phyloP scores from a whole-genome alignment of 768 basidiomycete species.

The Pleurotus tuoliensis region DNA sequence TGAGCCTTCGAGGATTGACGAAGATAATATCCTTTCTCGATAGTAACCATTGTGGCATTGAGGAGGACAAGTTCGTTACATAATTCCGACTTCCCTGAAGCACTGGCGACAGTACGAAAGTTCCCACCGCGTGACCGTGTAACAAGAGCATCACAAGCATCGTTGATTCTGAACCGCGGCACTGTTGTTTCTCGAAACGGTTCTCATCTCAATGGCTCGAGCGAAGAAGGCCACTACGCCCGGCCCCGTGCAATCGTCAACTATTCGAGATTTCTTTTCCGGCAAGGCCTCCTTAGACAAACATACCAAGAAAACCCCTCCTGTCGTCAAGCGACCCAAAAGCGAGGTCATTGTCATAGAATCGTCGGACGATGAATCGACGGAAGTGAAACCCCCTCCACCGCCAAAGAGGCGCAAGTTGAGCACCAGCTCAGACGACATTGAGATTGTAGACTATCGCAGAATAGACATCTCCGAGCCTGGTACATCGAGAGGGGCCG shows the following conservation, averaged over 20 bases:
- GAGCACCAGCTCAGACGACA: conserved; percentile 24
- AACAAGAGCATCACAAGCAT: no score
- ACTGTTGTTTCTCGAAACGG: no score
- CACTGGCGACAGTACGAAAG: no score
- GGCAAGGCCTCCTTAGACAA: conserved; percentile 4
- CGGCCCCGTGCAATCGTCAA: conserved; percentile 26
- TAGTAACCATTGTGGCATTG: not conserved
- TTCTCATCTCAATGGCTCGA: not conserved
- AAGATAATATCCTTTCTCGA: not conserved
- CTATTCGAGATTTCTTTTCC: conserved; percentile 45
- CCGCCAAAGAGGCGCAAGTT: conserved; percentile 15
- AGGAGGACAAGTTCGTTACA: no score
- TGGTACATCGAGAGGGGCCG: not conserved
- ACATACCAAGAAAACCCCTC: not conserved
- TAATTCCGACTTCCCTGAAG: no score
- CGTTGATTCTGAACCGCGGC: no score
- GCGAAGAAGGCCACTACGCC: not conserved
- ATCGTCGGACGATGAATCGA: conserved; percentile 48
- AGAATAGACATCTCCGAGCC: not conserved
- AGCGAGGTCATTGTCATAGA: conserved; percentile 58
- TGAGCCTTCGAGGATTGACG: not conserved
- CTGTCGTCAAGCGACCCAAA: not conserved
- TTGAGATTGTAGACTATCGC: conserved; percentile 27
- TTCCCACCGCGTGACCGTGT: no score
- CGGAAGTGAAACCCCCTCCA: conserved; percentile 10